Evolutionary conservation across 768 basidiomycete genomes (phyloP), one percentile per base, ranked within the genome.

Genomic region (Ephemerocybe angulata): DNA sequence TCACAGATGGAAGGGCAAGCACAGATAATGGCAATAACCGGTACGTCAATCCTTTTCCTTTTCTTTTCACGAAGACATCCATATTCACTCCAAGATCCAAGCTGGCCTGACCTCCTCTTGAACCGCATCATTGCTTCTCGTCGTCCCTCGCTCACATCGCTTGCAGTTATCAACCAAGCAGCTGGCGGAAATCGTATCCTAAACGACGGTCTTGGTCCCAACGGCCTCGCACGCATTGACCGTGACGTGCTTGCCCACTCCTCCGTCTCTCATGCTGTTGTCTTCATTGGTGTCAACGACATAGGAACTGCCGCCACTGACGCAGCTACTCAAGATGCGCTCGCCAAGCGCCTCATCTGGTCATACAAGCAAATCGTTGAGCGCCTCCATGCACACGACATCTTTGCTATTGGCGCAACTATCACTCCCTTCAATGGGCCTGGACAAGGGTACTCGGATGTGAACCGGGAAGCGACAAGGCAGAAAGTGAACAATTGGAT

Each of bases 231-330:
- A 19, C 76, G 80, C 30, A 73, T 79, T 66, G 78, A 80, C 57
- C 70, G 80, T 7, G 80, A 80, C 62, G 78, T 79, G 29, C 71
- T 82, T 41, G 59, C 77, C 5, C 78, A 79, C 31, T 65, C 75
- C 25, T 73, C 75, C n/a, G 71, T 78, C 43, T 67, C 66, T 37
- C 80, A 70, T 63, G 75, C 70, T 28, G 75, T 80, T 70, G 73
- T 82, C 60, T 80, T 79, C 64, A 77, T 78, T 60, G 80, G 80
- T 49, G 77, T 79, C 24, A 82, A 80, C 71, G 80, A 80, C 69
- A 78, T 80, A 50, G 79, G 79, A 3, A 68, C 67, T 4, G 75
- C 73, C 4, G 58, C 58, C 7, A 60, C 75, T 28, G 69, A 67
- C n/a, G 46, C 62, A 0, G 67, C 59, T 8, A 67, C 66, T 13